A percentile compares a stretch with the other conserved stretches of the same genome.
These are phyloP conservation scores for Chaetoceros muelleri DNA, from an alignment of 108 stramenopile genomes.

Conservation along the genomic window DNA sequence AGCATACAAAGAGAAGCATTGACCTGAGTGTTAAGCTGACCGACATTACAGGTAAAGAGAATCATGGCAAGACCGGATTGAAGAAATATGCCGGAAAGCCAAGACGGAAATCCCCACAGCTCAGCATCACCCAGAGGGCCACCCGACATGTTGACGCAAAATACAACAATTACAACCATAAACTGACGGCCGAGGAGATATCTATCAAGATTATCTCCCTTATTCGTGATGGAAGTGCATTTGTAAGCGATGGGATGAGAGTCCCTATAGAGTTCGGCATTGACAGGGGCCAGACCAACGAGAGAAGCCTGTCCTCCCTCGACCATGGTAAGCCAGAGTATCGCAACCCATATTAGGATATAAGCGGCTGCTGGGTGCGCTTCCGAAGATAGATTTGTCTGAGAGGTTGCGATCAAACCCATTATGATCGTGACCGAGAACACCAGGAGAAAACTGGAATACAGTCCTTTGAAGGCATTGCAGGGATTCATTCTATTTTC, in stretches of 20 bases:
- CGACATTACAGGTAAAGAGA: conserved; percentile 50
- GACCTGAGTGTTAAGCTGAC: conserved; percentile 74
- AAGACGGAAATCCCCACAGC: conserved; percentile 41
- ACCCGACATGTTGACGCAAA: conserved; percentile 55
- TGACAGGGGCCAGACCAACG: conserved; percentile 57
- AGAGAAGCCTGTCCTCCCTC: conserved; percentile 67
- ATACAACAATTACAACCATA: conserved; percentile 72
- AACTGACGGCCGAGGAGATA: conserved; percentile 84
- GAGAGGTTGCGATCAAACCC: conserved; percentile 39
- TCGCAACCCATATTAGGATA: conserved; percentile 27
- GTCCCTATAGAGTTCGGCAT: conserved; percentile 59
- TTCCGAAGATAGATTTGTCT: conserved; percentile 46
- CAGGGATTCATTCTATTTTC: no score
- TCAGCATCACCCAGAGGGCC: conserved; percentile 44
- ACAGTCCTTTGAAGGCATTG: conserved; percentile 3
- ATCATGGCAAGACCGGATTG: conserved; percentile 71
- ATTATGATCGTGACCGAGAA: conserved; percentile 49
- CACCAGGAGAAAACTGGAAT: conserved; percentile 32
- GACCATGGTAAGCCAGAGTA: conserved; percentile 60
- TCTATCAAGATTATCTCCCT: conserved; percentile 79
- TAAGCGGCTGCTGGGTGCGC: conserved; percentile 37
- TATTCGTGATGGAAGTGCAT: conserved; percentile 39
- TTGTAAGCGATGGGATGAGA: conserved; percentile 55
- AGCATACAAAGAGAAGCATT: conserved; percentile 67
- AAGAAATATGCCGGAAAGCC: conserved; percentile 52